Evolutionary conservation across 495 filamentous ascomycete species (phyloP).

Genomic region (Pseudomonodictys pantanalensis): DNA sequence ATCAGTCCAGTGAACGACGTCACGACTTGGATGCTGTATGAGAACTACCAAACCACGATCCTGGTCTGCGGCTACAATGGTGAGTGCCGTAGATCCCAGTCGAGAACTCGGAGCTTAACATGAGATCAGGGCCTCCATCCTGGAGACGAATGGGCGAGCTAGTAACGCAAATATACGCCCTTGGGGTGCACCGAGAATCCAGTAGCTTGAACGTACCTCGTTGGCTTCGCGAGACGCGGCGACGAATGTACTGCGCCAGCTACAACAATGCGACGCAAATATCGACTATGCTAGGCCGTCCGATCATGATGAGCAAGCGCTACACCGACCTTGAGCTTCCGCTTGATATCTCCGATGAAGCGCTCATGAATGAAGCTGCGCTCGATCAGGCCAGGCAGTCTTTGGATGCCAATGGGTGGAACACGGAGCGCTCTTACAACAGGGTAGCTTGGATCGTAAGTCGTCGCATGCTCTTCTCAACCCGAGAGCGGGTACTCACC

Average conservation of each 20-base stretch:
- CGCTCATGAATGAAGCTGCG: not conserved
- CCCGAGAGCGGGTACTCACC: not conserved
- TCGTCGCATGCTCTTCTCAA: not conserved
- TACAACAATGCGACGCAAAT: conserved; percentile 18
- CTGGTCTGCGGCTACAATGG: conserved; percentile 14
- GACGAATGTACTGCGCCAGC: conserved; percentile 4
- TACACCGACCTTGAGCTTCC: conserved; percentile 21
- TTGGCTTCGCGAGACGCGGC: conserved; percentile 15
- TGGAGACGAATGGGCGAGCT: conserved; percentile 24
- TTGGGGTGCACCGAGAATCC: conserved; percentile 21
- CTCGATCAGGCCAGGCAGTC: not conserved
- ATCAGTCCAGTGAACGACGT: conserved; percentile 21
- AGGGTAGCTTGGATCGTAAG: conserved; percentile 11
- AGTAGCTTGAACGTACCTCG: conserved; percentile 2
- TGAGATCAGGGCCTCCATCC: not conserved
- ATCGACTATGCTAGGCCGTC: conserved; percentile 26
- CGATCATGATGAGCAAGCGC: conserved; percentile 11
- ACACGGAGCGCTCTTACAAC: not conserved
- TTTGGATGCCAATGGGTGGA: conserved; percentile 23
- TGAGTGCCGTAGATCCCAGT: not conserved
- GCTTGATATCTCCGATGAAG: conserved; percentile 22
- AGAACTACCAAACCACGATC: conserved; percentile 3
- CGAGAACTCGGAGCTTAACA: not conserved
- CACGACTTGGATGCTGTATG: conserved; percentile 17
- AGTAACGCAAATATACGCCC: conserved; percentile 19